Percentiles rank a stretch among this genome's conserved stretches.
Evolutionary conservation across 257 asterid species (phyloP).

Genomic region (Primulina huaijiensis): DNA sequence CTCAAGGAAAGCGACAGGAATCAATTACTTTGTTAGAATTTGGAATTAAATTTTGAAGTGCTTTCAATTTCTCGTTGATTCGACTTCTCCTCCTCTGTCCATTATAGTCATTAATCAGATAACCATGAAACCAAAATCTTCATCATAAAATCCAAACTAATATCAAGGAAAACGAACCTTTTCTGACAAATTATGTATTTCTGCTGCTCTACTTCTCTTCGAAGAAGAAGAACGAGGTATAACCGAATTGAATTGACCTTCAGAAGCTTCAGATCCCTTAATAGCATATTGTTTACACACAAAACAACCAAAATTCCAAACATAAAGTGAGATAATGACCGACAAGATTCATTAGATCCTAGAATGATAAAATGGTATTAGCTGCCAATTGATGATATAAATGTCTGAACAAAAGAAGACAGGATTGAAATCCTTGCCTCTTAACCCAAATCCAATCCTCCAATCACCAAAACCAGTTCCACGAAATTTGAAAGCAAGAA

Average conservation of each 20-base stretch:
- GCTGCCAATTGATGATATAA: not conserved
- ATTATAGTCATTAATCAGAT: slow-evolving; percentile 25
- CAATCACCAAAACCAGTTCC: not conserved
- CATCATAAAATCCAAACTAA: slow-evolving; percentile 11
- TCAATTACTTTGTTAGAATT: slow-evolving; percentile 73
- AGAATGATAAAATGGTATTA: not conserved
- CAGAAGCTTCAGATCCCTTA: slow-evolving; percentile 65
- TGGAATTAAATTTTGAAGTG: slow-evolving; percentile 85
- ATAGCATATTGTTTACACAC: slow-evolving; percentile 20
- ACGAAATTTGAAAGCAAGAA: not conserved
- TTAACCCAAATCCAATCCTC: not conserved
- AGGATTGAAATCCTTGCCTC: not conserved
- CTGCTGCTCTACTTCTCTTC: slow-evolving; percentile 93
- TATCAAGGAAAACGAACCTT: slow-evolving; percentile 49
- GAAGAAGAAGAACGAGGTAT: slow-evolving; percentile 56
- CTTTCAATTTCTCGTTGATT: slow-evolving; percentile 91
- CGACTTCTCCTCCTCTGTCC: slow-evolving; percentile 93
- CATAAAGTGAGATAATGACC: slow-evolving; percentile 18
- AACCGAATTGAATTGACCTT: slow-evolving; percentile 32
- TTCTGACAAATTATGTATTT: slow-evolving; percentile 87
- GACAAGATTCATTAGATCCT: not conserved
- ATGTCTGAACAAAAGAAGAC: not conserved
- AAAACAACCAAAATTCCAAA: slow-evolving; percentile 4
- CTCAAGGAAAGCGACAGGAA: slow-evolving; percentile 7
- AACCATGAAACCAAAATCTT: slow-evolving; percentile 4